A percentile compares a stretch with the other conserved stretches of the same genome.
These are phyloP conservation scores for Xylaria castorea DNA, from an alignment of 495 filamentous ascomycete genomes.

Conservation along the genomic window DNA sequence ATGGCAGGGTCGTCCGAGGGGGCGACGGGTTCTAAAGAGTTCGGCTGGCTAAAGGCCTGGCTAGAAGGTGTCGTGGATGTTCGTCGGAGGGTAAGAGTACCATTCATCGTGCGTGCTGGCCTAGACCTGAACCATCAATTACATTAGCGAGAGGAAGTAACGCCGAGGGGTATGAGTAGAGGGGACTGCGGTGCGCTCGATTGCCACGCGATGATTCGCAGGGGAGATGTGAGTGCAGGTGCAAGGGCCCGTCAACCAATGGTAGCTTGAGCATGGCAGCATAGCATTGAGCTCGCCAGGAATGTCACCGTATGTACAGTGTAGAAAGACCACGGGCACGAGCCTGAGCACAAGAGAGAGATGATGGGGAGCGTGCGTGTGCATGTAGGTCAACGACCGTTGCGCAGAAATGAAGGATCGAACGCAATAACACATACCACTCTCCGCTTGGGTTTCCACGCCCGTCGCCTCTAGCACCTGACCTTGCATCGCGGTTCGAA, in stretches of 20 bases:
- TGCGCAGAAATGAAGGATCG: neutral
- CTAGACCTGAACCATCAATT: slow-evolving; percentile 40
- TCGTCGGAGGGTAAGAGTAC: slow-evolving; percentile 86
- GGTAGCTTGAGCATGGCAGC: neutral
- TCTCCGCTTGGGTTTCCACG: slow-evolving; percentile 47
- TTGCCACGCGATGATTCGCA: slow-evolving; percentile 50
- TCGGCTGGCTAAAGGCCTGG: slow-evolving; percentile 66
- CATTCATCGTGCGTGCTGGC: slow-evolving; percentile 70
- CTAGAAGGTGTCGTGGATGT: slow-evolving; percentile 66
- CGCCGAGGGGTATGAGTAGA: neutral
- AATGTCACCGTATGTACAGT: neutral
- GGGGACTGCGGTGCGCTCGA: neutral
- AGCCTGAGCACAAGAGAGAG: neutral
- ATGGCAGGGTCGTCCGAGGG: slow-evolving; percentile 45
- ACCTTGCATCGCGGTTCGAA: slow-evolving; percentile 58
- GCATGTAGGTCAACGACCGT: neutral
- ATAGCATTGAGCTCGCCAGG: slow-evolving; percentile 10
- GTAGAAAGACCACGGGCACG: neutral
- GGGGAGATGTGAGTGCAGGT: slow-evolving; percentile 51
- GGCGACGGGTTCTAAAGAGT: slow-evolving; percentile 53
- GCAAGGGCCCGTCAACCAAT: slow-evolving; percentile 10
- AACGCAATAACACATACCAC: slow-evolving; percentile 35
- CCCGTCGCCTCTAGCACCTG: slow-evolving; percentile 62
- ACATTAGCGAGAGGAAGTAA: slow-evolving; percentile 31
- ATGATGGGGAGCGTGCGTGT: neutral